Evolutionary conservation across 495 filamentous ascomycete genomes (phyloP).

Genomic region (Hypomontagnella monticulosa): DNA sequence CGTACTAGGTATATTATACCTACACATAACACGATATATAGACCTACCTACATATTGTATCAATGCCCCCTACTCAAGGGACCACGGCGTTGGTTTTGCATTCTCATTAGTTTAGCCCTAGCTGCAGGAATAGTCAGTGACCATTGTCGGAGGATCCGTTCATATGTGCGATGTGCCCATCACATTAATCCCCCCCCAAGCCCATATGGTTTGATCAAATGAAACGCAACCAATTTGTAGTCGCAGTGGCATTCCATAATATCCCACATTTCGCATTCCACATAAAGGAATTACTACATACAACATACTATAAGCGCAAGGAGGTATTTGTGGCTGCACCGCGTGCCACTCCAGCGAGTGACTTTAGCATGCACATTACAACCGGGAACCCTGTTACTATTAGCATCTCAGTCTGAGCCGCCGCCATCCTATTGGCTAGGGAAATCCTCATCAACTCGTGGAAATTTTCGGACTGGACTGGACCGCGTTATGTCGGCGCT

Average conservation of each 20-base stretch:
- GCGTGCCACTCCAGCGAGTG: constrained; percentile 26
- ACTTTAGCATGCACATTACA: constrained; percentile 34
- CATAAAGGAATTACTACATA: constrained; percentile 16
- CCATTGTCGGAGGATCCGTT: constrained; percentile 34
- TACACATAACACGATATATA: no score
- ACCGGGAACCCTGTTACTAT: constrained; percentile 30
- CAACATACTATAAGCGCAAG: constrained; percentile 19
- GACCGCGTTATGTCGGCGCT: constrained; percentile 30
- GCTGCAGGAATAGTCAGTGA: constrained; percentile 27
- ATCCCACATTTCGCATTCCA: constrained; percentile 7
- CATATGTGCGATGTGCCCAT: constrained; percentile 26
- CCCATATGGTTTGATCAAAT: constrained; percentile 17
- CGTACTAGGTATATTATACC: no score
- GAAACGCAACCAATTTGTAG: constrained; percentile 40
- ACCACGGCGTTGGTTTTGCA: constrained; percentile 31
- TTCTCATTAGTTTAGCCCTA: constrained; percentile 33
- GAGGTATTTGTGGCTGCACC: constrained; percentile 40
- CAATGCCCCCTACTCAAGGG: constrained; percentile 15
- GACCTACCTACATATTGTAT: not conserved
- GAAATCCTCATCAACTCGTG: constrained; percentile 9
- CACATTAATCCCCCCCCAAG: constrained; percentile 3
- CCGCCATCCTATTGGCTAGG: constrained; percentile 32
- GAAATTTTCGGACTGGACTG: constrained; percentile 17
- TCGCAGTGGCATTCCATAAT: constrained; percentile 9
- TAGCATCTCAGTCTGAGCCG: constrained; percentile 28